These are phyloP conservation scores for Mortierella alpina DNA, from an alignment of 192 early-diverging fungal species.

Conservation along the genomic window DNA sequence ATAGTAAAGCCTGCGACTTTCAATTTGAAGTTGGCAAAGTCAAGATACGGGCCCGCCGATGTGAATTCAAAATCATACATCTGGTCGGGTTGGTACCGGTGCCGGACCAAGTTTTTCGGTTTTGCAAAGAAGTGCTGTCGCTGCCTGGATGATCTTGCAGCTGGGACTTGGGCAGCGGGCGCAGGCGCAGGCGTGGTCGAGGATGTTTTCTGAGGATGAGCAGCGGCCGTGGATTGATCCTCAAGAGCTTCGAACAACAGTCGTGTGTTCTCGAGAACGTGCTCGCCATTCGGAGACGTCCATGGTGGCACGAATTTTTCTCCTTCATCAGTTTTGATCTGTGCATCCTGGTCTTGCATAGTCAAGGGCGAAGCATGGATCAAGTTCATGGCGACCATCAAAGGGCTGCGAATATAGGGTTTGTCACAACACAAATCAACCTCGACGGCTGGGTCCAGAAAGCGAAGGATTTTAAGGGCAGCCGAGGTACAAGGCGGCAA, in stretches of 20 bases:
- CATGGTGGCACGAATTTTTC: not conserved
- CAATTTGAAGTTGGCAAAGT: conserved; percentile 11
- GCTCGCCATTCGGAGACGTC: conserved; percentile 9
- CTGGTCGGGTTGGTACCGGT: conserved; percentile 11
- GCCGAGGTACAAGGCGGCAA: conserved; percentile 10
- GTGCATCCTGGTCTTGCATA: not conserved
- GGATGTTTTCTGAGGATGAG: too few species aligned
- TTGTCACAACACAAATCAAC: conserved; percentile 12
- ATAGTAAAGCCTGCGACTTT: conserved; percentile 25
- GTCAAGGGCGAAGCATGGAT: conserved; percentile 2
- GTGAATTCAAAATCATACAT: conserved; percentile 25
- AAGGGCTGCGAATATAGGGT: conserved; percentile 18
- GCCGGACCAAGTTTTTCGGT: not conserved
- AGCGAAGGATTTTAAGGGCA: conserved; percentile 28
- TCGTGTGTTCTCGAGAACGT: not conserved
- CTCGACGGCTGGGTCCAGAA: conserved; percentile 19
- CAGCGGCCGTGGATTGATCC: too few species aligned
- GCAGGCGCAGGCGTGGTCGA: too few species aligned
- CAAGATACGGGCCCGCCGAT: conserved; percentile 16
- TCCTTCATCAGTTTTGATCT: not conserved
- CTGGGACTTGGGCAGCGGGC: too few species aligned
- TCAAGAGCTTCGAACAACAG: not conserved
- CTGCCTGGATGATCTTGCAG: conserved; percentile 2
- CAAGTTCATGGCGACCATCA: conserved; percentile 19
- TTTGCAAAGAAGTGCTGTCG: conserved; percentile 18